A percentile compares a stretch with the other conserved stretches of the same genome.
Evolutionary conservation across 352 stramenopile species (phyloP).

Genomic region (Phytophthora tubulina): DNA sequence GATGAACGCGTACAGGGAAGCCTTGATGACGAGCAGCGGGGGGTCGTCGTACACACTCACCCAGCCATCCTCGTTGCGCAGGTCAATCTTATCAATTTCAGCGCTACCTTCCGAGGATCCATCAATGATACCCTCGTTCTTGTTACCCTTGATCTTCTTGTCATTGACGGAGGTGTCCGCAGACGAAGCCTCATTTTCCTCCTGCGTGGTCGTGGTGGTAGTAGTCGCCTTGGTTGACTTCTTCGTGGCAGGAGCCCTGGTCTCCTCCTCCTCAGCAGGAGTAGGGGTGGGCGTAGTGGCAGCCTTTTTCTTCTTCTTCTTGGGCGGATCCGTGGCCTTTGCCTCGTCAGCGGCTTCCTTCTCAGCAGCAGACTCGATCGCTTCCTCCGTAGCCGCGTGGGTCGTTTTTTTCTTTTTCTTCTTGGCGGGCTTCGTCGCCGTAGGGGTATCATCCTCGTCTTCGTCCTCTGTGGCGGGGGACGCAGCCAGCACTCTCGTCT

Average conservation of each 20-base stretch:
- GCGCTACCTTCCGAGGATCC: slow-evolving; percentile 77
- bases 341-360: slow-evolving; percentile 55
- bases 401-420: slow-evolving; percentile 56
- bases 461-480: slow-evolving; percentile 30
- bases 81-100: slow-evolving; percentile 89
- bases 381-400: slow-evolving; percentile 13
- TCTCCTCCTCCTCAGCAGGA: slow-evolving; percentile 18
- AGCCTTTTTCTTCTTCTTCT: slow-evolving; percentile 44
- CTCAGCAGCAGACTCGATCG: slow-evolving; percentile 20
- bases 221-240: slow-evolving; percentile 24
- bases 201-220: slow-evolving; percentile 7
- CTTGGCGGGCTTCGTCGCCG: slow-evolving; percentile 29
- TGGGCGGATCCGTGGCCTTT: slow-evolving; percentile 47
- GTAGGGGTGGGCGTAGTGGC: slow-evolving; percentile 12
- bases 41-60: slow-evolving; percentile 87
- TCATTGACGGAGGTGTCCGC: slow-evolving; percentile 46
- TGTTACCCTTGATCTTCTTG: slow-evolving; percentile 78
- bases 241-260: slow-evolving; percentile 14
- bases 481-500: slow-evolving; percentile 45
- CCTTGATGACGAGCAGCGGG: slow-evolving; percentile 84
- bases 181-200: slow-evolving; percentile 23
- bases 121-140: slow-evolving; percentile 84
- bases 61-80: slow-evolving; percentile 78
- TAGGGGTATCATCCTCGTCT: slow-evolving; percentile 10
- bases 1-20: slow-evolving; percentile 88